phyloP scores from a whole-genome alignment of 805 yeast genomes.

The Saccharomycopsis javanensis region DNA sequence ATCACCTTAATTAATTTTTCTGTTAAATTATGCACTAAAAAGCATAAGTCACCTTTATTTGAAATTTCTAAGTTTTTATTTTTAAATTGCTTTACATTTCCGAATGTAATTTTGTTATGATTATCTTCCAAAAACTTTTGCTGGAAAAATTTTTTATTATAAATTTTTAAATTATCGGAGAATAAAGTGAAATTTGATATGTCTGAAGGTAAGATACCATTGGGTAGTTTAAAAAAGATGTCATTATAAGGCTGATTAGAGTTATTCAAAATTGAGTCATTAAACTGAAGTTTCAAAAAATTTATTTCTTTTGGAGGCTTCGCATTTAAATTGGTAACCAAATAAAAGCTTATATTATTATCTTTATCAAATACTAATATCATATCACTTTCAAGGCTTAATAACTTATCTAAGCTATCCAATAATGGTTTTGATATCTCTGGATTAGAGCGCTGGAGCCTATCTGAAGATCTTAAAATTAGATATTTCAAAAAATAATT shows the following conservation, averaged over 20 bases:
- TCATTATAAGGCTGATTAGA: neutral
- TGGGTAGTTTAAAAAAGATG: conserved; percentile 7
- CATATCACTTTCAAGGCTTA: conserved; percentile 32
- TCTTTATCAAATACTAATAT: conserved; percentile 32
- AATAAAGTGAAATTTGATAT: conserved; percentile 29
- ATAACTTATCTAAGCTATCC: conserved; percentile 18
- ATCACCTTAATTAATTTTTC: conserved; percentile 29
- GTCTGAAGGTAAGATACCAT: conserved; percentile 18
- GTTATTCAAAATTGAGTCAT: neutral
- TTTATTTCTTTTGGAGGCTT: conserved; percentile 47
- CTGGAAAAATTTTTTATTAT: conserved; percentile 1
- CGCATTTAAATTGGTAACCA: conserved; percentile 40
- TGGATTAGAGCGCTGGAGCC: conserved; percentile 1
- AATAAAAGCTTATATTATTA: conserved; percentile 36
- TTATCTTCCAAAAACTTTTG: neutral
- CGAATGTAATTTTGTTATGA: conserved; percentile 16
- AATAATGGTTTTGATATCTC: conserved; percentile 21
- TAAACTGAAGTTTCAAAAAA: conserved; percentile 29
- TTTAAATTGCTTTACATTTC: conserved; percentile 10
- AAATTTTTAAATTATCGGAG: conserved; percentile 25
- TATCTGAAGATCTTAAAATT: conserved; percentile 17
- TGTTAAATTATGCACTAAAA: conserved; percentile 37
- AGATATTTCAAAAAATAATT: conserved; percentile 28
- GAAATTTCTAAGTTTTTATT: conserved; percentile 5
- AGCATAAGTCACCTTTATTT: conserved; percentile 27